Conservation (phyloP, 305 asterid species). For the Petunia hybrid region DNA sequence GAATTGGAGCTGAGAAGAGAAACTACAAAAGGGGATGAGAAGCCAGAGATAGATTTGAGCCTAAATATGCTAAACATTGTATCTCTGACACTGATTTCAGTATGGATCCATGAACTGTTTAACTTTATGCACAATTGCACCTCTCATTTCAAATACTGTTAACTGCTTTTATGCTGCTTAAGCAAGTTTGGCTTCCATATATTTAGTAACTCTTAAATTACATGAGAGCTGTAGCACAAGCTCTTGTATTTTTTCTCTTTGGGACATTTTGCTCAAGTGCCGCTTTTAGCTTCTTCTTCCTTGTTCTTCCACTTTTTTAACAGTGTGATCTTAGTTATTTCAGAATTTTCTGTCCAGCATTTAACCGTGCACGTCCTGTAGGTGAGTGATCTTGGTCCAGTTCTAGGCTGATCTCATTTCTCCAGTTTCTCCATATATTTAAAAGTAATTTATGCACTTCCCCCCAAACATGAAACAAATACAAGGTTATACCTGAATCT, state of each 20-base stretch:
- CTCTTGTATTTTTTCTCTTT: neutral
- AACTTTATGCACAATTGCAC: neutral
- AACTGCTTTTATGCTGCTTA: neutral
- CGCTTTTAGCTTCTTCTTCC: neutral
- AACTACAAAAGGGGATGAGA: too few species aligned
- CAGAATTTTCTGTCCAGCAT: slow-evolving; percentile 11
- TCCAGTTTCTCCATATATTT: neutral
- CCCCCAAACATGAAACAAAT: neutral
- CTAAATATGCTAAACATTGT: neutral
- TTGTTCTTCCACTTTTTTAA: slow-evolving; percentile 4
- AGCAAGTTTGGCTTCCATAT: neutral
- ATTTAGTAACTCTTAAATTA: neutral
- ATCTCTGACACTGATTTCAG: neutral
- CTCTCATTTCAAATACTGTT: neutral
- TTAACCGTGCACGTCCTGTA: slow-evolving; percentile 8
- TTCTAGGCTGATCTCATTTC: slow-evolving; percentile 8
- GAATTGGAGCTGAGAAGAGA: too few species aligned
- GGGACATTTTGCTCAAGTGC: slow-evolving; percentile 18
- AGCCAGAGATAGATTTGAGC: neutral
- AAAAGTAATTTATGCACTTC: neutral
- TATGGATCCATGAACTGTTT: neutral
- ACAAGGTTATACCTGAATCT: neutral
- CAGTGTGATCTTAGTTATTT: neutral
- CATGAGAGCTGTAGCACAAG: neutral
- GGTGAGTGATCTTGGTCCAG: neutral